Percentiles rank a stretch among this genome's conserved stretches.
phyloP scores from a whole-genome alignment of 495 filamentous ascomycete genomes.

The Podospora pseudoanserina region DNA sequence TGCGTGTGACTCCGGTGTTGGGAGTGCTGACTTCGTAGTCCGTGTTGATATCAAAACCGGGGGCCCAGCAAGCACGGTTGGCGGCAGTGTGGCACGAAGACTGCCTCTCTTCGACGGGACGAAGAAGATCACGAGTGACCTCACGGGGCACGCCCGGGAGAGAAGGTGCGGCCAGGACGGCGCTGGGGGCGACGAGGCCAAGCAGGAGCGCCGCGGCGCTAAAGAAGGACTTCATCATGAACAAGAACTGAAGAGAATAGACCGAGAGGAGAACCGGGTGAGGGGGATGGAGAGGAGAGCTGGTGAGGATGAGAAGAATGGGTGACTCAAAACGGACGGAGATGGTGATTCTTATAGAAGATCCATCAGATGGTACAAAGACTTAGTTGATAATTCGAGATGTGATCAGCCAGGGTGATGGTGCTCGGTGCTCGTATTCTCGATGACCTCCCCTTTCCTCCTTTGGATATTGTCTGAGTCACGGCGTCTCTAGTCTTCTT shows the following conservation, averaged over 20 bases:
- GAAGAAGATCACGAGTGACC: conserved; percentile 6
- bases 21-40: conserved; percentile 38
- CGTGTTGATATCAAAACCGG: conserved; percentile 40
- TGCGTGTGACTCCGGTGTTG: conserved; percentile 22
- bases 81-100: conserved; percentile 33
- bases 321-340: background rate
- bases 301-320: conserved; percentile 1
- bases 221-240: conserved; percentile 26
- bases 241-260: background rate
- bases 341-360: background rate
- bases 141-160: conserved; percentile 12
- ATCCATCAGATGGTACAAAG: background rate
- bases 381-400: background rate
- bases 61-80: conserved; percentile 40
- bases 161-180: conserved; percentile 20
- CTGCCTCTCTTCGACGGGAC: conserved; percentile 16
- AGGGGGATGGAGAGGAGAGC: background rate
- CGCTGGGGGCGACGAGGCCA: conserved; percentile 25
- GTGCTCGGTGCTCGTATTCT: background rate
- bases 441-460: background rate
- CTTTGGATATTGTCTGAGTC: background rate
- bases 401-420: background rate
- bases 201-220: conserved; percentile 23
- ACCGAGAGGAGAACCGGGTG: background rate
- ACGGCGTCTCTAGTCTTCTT: background rate